Evolutionary conservation across 345 rosid species (phyloP), one percentile per base, ranked within the genome.

Genomic region (Toxicodendron radicans): DNA sequence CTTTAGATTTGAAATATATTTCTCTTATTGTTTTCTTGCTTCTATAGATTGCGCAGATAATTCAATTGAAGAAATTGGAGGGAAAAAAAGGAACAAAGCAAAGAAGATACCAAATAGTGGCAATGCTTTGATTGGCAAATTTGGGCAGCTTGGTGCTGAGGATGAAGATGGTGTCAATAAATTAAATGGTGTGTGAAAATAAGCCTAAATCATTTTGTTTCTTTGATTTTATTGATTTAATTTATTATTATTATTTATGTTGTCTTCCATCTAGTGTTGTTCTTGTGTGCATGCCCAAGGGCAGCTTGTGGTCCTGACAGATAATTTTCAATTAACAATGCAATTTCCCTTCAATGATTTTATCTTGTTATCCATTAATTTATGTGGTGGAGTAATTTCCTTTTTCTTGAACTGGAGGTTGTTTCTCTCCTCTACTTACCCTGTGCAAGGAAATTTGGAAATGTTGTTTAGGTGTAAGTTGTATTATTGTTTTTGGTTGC

Each of bases 81-180:
- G 35, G 74, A 82, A 75, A 75, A 78, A 69, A 64, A 71, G 12
- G 68, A 74, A 73, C n/a, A 82, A 74, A 74, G 53, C 46, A 35
- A 73, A 43, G 65, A 79, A 78, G 74, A 76, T 68, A 77, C 74
- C 23, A 52, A 77, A 66, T 71, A 57, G 56, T 21, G 62, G 64
- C 14, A 72, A 64, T 58, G 71, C 58, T 14, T 10, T 64, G 7
- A 21, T 17, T 61, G 58, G 53, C 17, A 57, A 73, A 60, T 18
- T 41, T 67, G 67, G 57, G 74, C 60, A 73, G 66, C 61, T n/a
- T 24, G 60, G 63, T 51, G 12, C 51, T 23, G 58, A 66, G 38
- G 61, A 57, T 20, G 74, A 66, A 66, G 73, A 59, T 49, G 73
- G 54, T 60, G 53, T 72, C 60, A 46, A 69, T 18, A 63, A 75